Evolutionary conservation across 495 filamentous ascomycete species (phyloP).

Genomic region (Acidiella bohemica): DNA sequence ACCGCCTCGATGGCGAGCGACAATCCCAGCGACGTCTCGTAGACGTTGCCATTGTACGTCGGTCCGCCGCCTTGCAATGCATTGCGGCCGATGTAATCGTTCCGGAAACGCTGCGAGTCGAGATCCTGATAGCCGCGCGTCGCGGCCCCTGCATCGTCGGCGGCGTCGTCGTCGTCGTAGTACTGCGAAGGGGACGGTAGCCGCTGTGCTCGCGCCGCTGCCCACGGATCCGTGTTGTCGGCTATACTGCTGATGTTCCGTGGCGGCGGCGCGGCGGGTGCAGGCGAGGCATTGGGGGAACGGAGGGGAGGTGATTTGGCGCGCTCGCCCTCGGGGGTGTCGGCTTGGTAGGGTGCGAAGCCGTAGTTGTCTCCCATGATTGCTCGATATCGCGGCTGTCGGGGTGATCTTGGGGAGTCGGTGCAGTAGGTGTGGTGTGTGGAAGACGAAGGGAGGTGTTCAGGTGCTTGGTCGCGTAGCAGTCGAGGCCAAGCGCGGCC

Average conservation of each 20-base stretch:
- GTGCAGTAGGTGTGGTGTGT: not conserved
- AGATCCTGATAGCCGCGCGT: constrained; percentile 13
- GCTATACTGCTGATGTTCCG: constrained; percentile 24
- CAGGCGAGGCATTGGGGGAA: constrained; percentile 41
- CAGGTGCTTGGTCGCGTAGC: not conserved
- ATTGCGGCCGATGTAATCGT: constrained; percentile 22
- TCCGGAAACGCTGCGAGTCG: constrained; percentile 10
- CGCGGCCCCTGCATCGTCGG: not conserved
- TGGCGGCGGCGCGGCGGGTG: constrained; percentile 33
- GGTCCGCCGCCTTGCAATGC: constrained; percentile 23
- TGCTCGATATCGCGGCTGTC: too few species aligned
- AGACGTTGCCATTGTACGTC: constrained; percentile 36
- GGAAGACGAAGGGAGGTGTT: not conserved
- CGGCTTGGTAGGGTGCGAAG: constrained; percentile 94
- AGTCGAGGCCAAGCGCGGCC: not conserved
- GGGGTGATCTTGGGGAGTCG: too few species aligned
- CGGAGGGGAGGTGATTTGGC: constrained; percentile 47
- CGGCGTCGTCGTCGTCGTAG: constrained; percentile 14
- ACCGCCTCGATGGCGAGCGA: constrained; percentile 70
- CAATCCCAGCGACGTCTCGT: constrained; percentile 58
- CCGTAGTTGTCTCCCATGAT: too few species aligned
- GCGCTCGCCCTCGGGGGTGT: constrained; percentile 61
- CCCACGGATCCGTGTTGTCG: constrained; percentile 11
- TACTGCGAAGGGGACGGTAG: constrained; percentile 19
- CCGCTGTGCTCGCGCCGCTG: constrained; percentile 14